Percentiles rank a stretch among this genome's conserved stretches.
These are phyloP conservation scores for Tympanopsis confertula DNA, from an alignment of 2,329 filamentous ascomycete species.

Conservation along the genomic window DNA sequence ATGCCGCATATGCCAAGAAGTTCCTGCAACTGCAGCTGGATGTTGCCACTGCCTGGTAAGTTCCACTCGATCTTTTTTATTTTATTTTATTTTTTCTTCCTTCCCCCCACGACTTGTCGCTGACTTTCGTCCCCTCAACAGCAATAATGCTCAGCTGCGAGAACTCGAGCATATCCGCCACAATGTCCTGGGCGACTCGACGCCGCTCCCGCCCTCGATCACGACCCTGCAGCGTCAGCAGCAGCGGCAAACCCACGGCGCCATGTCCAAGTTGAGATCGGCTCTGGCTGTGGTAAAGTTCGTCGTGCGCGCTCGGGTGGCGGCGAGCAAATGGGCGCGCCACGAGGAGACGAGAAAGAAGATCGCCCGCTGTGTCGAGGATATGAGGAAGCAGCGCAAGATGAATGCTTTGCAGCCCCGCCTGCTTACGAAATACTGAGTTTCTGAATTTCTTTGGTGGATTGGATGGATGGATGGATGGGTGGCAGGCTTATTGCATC, in stretches of 20 bases:
- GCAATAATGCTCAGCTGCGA: constrained; percentile 82
- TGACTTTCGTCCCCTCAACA: constrained; percentile 26
- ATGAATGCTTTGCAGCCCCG: constrained; percentile 2
- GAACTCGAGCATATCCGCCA: constrained; percentile 78
- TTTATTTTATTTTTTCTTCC: constrained; percentile 3
- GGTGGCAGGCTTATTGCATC: too few species aligned
- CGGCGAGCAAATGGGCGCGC: constrained; percentile 34
- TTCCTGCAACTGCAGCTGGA: constrained; percentile 71
- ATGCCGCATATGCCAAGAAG: constrained; percentile 76
- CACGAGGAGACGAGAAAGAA: constrained; percentile 36
- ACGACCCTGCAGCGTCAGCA: constrained; percentile 2
- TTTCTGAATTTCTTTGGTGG: too few species aligned
- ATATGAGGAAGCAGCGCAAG: constrained; percentile 7
- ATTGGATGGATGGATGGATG: too few species aligned
- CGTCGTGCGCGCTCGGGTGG: constrained; percentile 35
- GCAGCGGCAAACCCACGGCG: constrained; percentile 4
- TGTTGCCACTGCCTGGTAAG: constrained; percentile 82
- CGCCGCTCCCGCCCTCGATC: constrained; percentile 29
- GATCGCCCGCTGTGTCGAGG: constrained; percentile 35
- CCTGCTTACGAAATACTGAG: too few species aligned
- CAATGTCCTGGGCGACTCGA: constrained; percentile 28
- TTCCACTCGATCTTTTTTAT: constrained; percentile 14
- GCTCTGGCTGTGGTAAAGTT: constrained; percentile 37
- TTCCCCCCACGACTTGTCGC: too few species aligned
- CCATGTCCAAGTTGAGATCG: constrained; percentile 23